Conservation (phyloP, 1,284 basidiomycete genomes). For the Microbotryum intermedium region DNA sequence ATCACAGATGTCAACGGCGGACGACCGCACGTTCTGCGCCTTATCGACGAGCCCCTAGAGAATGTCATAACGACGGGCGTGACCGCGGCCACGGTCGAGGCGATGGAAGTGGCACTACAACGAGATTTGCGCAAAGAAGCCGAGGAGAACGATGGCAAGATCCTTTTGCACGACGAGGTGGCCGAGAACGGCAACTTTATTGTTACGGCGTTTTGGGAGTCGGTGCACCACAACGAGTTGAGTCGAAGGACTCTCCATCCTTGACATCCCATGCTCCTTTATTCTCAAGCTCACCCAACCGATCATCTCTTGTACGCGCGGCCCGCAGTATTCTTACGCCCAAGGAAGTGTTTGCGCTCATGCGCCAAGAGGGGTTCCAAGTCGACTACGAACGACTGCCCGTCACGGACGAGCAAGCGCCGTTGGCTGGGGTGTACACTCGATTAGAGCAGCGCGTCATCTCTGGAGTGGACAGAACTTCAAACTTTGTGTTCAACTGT, state of each 20-base stretch:
- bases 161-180: constrained; percentile 85
- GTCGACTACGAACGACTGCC: constrained; percentile 81
- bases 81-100: constrained; percentile 81
- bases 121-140: constrained; percentile 79
- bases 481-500: constrained; percentile 38
- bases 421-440: constrained; percentile 71
- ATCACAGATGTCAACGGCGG: constrained; percentile 46
- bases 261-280: constrained; percentile 41
- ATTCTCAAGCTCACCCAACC: constrained; percentile 55
- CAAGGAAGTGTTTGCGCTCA: constrained; percentile 66
- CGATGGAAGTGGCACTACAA: constrained; percentile 86
- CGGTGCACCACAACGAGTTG: constrained; percentile 24
- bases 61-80: constrained; percentile 88
- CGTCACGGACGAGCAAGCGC: constrained; percentile 92
- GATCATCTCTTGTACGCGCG: constrained; percentile 39
- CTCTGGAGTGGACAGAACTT: constrained; percentile 53
- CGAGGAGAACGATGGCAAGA: constrained; percentile 60
- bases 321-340: constrained; percentile 79
- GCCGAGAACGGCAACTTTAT: constrained; percentile 84
- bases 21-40: constrained; percentile 84
- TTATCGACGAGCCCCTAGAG: constrained; percentile 77
- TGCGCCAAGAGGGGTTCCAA: constrained; percentile 70
- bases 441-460: constrained; percentile 67
- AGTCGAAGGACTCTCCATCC: constrained; percentile 53
- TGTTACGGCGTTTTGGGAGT: constrained; percentile 36